phyloP scores from a whole-genome alignment of 176 grass and related monocot species.

The Bolboschoenus planiculmis region DNA sequence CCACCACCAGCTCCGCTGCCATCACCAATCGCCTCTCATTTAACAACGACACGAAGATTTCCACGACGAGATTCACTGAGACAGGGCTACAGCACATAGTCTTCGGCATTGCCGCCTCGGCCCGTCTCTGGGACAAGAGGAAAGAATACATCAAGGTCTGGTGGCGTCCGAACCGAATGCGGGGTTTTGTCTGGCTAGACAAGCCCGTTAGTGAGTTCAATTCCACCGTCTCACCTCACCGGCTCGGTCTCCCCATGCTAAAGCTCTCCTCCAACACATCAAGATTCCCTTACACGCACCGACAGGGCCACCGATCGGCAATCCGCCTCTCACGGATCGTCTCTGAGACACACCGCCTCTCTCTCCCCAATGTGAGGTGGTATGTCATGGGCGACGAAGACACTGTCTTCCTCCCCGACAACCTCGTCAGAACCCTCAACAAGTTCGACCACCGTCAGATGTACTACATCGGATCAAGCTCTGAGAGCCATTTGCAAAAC shows the following conservation, averaged over 20 bases:
- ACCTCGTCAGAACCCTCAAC: conserved; percentile 65
- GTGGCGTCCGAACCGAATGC: conserved; percentile 66
- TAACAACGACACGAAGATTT: not conserved
- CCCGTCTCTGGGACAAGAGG: conserved; percentile 68
- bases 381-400: conserved; percentile 99
- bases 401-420: conserved; percentile 86
- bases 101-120: conserved; percentile 92
- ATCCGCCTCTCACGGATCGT: conserved; percentile 97
- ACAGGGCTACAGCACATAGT: conserved; percentile 89
- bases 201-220: conserved; percentile 66
- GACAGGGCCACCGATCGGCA: conserved; percentile 72
- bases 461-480: conserved; percentile 90
- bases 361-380: conserved; percentile 68
- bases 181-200: conserved; percentile 93
- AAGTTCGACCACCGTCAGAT: conserved; percentile 78
- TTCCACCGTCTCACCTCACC: conserved; percentile 20
- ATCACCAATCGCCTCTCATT: not conserved
- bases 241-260: conserved; percentile 49
- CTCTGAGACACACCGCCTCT: conserved; percentile 81
- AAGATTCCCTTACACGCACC: conserved; percentile 72
- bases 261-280: conserved; percentile 73
- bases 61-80: not conserved
- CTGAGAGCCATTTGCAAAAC: conserved; percentile 88
- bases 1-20: not conserved
- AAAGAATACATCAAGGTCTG: conserved; percentile 98